Evolutionary conservation across 768 basidiomycete species (phyloP).

Genomic region (Fistulinella prunicolor): DNA sequence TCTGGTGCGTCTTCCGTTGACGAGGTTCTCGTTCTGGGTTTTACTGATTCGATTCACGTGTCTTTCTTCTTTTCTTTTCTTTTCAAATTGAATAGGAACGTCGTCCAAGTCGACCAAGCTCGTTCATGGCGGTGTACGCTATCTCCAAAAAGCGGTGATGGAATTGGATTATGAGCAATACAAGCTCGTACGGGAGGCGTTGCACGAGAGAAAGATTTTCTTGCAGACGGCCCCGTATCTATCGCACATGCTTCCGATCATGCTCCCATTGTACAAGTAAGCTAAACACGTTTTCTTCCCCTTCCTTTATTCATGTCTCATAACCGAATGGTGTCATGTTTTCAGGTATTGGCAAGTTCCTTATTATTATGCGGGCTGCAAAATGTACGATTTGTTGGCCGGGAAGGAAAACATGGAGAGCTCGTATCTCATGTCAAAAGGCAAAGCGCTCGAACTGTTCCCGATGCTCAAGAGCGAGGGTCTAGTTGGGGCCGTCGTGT

Average conservation of each 20-base stretch:
- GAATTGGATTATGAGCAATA: slow-evolving; percentile 96
- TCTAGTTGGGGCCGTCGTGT: slow-evolving; percentile 91
- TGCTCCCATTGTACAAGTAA: slow-evolving; percentile 94
- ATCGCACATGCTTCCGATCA: slow-evolving; percentile 90
- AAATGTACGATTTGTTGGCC: slow-evolving; percentile 93
- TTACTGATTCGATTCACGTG: too few relatives aligned
- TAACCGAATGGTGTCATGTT: slow-evolving; percentile 13
- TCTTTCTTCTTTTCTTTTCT: too few relatives aligned
- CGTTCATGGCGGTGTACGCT: slow-evolving; percentile 79
- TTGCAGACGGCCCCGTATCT: slow-evolving; percentile 54
- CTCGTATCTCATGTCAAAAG: slow-evolving; percentile 93
- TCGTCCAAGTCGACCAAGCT: slow-evolving; percentile 84
- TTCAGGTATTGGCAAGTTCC: slow-evolving; percentile 92
- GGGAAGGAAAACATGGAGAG: slow-evolving; percentile 96
- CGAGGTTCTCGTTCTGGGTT: too few relatives aligned
- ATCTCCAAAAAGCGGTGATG: slow-evolving; percentile 94
- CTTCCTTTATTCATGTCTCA: background rate
- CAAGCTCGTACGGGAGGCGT: slow-evolving; percentile 93
- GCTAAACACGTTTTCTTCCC: slow-evolving; percentile 10
- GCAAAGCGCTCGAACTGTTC: slow-evolving; percentile 90
- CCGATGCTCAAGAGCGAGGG: slow-evolving; percentile 94
- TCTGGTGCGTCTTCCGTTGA: slow-evolving; percentile 73
- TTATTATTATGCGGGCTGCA: slow-evolving; percentile 94
- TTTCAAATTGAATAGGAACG: slow-evolving; percentile 80
- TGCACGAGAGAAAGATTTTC: slow-evolving; percentile 67